Evolutionary conservation across 768 basidiomycete species (phyloP).

Genomic region (Kwoniella sp.): DNA sequence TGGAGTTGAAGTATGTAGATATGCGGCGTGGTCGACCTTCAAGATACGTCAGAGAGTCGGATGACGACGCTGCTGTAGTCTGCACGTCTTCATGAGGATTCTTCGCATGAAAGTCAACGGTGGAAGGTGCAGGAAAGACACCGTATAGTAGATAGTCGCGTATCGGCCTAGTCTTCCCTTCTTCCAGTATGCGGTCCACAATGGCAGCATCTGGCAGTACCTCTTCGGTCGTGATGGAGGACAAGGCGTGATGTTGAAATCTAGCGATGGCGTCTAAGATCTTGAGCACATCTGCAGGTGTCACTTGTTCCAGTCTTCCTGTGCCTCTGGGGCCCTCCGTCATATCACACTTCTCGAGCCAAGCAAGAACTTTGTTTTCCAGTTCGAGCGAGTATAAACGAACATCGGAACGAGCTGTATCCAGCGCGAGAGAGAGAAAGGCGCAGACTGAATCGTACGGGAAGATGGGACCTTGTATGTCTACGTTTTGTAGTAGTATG

Average conservation of each 20-base stretch:
- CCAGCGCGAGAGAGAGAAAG: constrained; percentile 71
- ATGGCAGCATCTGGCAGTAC: constrained; percentile 71
- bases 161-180: constrained; percentile 64
- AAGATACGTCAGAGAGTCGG: constrained; percentile 21
- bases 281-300: constrained; percentile 64
- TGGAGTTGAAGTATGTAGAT: constrained; percentile 68
- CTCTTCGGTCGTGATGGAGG: constrained; percentile 29
- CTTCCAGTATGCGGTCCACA: constrained; percentile 65
- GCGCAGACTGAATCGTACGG: constrained; percentile 88
- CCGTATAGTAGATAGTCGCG: constrained; percentile 51
- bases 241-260: constrained; percentile 59
- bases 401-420: constrained; percentile 75
- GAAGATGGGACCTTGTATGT: constrained; percentile 83
- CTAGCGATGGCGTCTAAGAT: constrained; percentile 70
- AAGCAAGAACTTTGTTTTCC: constrained; percentile 80
- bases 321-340: constrained; percentile 58
- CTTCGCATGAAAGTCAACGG: background rate
- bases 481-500: constrained; percentile 74
- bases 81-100: background rate
- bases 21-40: constrained; percentile 25
- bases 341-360: constrained; percentile 75
- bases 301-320: constrained; percentile 62
- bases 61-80: background rate
- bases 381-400: constrained; percentile 78
- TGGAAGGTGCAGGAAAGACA: background rate